Evolutionary conservation across 116 monocot species (phyloP), one percentile per base, ranked within the genome.

Genomic region (Trichopus zeylanicus): DNA sequence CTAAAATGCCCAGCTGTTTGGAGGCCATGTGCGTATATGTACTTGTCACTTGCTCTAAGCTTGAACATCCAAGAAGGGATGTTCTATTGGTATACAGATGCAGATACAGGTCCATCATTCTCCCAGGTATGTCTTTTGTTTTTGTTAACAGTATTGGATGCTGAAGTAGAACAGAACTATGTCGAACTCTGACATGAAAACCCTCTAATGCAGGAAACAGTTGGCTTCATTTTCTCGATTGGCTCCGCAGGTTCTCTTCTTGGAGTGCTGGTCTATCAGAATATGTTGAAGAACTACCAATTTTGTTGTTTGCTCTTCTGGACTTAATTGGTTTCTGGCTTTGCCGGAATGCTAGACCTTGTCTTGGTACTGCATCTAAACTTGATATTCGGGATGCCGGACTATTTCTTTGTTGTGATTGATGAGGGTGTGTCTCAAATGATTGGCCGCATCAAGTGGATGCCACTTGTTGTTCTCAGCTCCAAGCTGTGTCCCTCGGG

Each of bases 381-480:
- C 64, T 30, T 75, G 48, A 71, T 46, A 30, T 20, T 81, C 4
- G 77, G 70, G 29, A 63, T 93, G 1, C 81, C 85, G 0, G 88
- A 93, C 52, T 57, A 66, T 18, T n/a, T 81, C 29, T 83, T 92
- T 65, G 68, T 53, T 0, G 76, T 84, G 30, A 62, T 81, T 5
- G 84, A 81, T 16, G 83, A 79, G 55, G 59, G 75, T 22, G 67
- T 76, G 25, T 71, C 75, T 22, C 75, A 70, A 37, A 62, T 87
- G 78, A 69, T 85, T 12, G 59, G 77, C 10, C 80, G 81, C 1
- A 27, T 85, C 24, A 76, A 71, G 55, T 85, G 88, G 93, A 72
- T 88, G 82, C 85, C 93, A 0, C 78, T 88, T 32, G 19, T 73
- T 92, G n/a, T n/a, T n/a, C n/a, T n/a, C n/a, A n/a, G n/a, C n/a